Conservation (phyloP, 2,329 filamentous ascomycete species). For the Phialophora verrucosa region DNA sequence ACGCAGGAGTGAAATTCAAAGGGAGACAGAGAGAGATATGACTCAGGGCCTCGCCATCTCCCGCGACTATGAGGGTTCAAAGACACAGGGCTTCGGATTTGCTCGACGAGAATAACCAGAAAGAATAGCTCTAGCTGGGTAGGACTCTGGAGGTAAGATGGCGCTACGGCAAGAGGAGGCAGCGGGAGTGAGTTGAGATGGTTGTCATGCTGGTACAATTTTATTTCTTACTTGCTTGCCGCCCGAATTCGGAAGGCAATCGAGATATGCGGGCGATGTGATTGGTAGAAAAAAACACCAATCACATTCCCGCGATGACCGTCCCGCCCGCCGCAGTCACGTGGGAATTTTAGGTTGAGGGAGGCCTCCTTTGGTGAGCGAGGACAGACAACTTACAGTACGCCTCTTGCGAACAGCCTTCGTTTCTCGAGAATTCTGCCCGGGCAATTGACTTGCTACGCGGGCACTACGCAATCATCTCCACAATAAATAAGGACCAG, state of each 20-base stretch:
- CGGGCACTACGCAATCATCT: neutral
- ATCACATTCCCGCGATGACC: neutral
- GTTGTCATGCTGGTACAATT: neutral
- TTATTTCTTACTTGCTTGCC: neutral
- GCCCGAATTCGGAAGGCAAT: constrained; percentile 2
- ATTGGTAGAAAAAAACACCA: neutral
- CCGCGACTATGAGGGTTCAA: neutral
- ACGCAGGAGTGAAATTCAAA: neutral
- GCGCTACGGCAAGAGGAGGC: neutral
- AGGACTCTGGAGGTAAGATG: neutral
- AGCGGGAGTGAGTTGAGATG: neutral
- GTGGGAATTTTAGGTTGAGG: neutral
- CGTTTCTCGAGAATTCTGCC: neutral
- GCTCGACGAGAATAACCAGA: neutral
- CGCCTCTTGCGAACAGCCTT: neutral
- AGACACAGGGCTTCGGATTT: neutral
- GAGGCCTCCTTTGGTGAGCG: neutral
- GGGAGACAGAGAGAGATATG: neutral
- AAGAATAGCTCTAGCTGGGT: neutral
- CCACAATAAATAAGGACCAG: neutral
- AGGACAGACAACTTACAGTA: neutral
- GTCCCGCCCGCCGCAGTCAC: too few relatives aligned
- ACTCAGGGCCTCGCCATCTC: constrained; percentile 8
- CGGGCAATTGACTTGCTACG: neutral
- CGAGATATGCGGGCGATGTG: neutral